Base-by-base conservation (phyloP, 108 stramenopile genomes). In the Aurantiochytrium sp. region DNA sequence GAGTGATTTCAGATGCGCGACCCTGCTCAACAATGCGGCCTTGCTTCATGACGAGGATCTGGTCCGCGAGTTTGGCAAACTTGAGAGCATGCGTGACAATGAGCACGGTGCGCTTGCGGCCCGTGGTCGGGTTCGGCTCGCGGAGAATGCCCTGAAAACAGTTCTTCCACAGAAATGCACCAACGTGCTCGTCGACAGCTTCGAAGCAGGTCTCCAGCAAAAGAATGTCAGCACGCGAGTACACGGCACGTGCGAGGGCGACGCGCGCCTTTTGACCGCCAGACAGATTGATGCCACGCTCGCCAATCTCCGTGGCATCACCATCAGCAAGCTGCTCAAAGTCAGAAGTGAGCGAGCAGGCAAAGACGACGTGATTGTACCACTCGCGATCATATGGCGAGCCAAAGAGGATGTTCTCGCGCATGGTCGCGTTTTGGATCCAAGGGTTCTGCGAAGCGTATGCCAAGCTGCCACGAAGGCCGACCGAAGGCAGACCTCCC, bases 201-300 rank as follows among this genome's bases (percentile, higher is more conserved):
- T 95, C 93, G 5, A 99, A 91, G 23, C 96, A 95, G 91, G 99
- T 98, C 90, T 99, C 99, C 4, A 99, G 90, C 14, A 99, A 72
- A 71, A 93, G 93, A 45, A 99, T 91, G 89, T 97, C 96, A 6
- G 97, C 96, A 55, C 96, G 91, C 35, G 94, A 93, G 91, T 99
- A 99, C 21, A 98, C 95, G 53, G 96, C 97, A 23, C 99, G 93
- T 49, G 98, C 99, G 43, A 99, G 88, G 3, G 97, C 96, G n/a
- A 99, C 95, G n/a, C 98, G 92, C 21, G 97, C 96, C 89, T 96
- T 97, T 88, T 98, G 98, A 0, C 99, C 99, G 21, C 98, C 98
- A 5, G 95, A 94, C 10, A 98, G 91, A 92, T 97, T 98, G 60
- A 98, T 96, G 35, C 97, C 98, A 42, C 95, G 95, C 93, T 99